Evolutionary conservation across 2,329 filamentous ascomycete species (phyloP).

Genomic region (Pseudopithomyces chartarum): DNA sequence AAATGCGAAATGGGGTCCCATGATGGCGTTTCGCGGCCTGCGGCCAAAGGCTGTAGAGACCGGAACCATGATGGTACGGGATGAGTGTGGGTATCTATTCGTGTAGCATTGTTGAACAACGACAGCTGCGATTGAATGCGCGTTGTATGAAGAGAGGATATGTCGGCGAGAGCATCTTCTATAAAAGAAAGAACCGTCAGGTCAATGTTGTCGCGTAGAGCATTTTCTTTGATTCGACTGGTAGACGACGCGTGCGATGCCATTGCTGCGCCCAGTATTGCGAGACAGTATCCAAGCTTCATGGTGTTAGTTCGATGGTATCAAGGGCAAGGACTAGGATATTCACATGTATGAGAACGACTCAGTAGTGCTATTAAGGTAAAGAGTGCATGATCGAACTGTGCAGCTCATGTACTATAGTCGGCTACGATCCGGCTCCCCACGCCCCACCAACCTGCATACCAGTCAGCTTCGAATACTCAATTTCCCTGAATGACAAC

Average conservation of each 20-base stretch:
- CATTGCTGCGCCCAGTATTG: neutral
- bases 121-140: constrained; percentile 7
- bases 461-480: neutral
- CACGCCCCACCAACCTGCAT: neutral
- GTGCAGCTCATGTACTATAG: neutral
- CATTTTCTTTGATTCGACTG: constrained; percentile 20
- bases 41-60: constrained; percentile 36
- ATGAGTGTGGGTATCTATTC: constrained; percentile 45
- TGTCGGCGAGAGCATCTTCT: constrained; percentile 32
- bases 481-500: no score
- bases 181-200: constrained; percentile 37
- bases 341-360: neutral
- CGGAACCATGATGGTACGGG: constrained; percentile 43
- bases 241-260: neutral
- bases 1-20: constrained; percentile 38
- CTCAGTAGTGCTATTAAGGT: neutral
- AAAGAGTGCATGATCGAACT: neutral
- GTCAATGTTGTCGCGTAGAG: constrained; percentile 31
- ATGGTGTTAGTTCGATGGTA: neutral
- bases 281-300: neutral
- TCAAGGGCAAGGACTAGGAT: neutral
- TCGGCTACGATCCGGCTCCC: constrained; percentile 2
- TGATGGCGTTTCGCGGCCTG: constrained; percentile 37
- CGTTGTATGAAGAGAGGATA: constrained; percentile 25
- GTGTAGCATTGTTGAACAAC: constrained; percentile 22